Conservation (phyloP, 2,329 filamentous ascomycete species). For the Botrytis byssoidea region DNA sequence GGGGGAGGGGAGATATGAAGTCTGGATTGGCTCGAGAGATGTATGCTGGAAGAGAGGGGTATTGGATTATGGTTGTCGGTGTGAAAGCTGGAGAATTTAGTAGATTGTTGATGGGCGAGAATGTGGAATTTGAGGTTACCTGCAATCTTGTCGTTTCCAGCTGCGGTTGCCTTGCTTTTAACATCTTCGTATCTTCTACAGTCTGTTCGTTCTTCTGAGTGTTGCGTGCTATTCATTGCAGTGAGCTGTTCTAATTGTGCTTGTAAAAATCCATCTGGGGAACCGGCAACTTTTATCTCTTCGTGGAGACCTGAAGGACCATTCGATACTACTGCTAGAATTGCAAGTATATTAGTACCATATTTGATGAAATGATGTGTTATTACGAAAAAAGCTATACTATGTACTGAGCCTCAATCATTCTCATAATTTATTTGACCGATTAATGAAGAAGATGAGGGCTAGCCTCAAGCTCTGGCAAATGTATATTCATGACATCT, state of each 20-base stretch:
- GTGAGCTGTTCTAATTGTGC: conserved; percentile 23
- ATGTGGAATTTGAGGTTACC: conserved; percentile 13
- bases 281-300: conserved; percentile 33
- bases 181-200: background rate
- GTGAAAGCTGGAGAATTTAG: conserved; percentile 9
- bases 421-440: background rate
- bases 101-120: background rate
- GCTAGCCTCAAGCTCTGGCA: no score
- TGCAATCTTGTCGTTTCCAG: conserved; percentile 39
- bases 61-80: conserved; percentile 23
- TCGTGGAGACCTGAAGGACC: background rate
- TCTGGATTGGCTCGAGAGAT: conserved; percentile 11
- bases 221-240: background rate
- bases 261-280: conserved; percentile 30
- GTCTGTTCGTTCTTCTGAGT: background rate
- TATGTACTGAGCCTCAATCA: background rate
- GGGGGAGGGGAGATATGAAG: conserved; percentile 16
- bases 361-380: background rate
- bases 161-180: conserved; percentile 35
- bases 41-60: conserved; percentile 26
- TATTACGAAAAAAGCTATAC: background rate
- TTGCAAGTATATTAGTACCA: background rate
- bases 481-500: background rate
- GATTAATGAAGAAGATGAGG: background rate
- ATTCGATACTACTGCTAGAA: background rate